Evolutionary conservation across 2,329 filamentous ascomycete genomes (phyloP), one percentile per base, ranked within the genome.

Genomic region (Periconia macrospinosa): DNA sequence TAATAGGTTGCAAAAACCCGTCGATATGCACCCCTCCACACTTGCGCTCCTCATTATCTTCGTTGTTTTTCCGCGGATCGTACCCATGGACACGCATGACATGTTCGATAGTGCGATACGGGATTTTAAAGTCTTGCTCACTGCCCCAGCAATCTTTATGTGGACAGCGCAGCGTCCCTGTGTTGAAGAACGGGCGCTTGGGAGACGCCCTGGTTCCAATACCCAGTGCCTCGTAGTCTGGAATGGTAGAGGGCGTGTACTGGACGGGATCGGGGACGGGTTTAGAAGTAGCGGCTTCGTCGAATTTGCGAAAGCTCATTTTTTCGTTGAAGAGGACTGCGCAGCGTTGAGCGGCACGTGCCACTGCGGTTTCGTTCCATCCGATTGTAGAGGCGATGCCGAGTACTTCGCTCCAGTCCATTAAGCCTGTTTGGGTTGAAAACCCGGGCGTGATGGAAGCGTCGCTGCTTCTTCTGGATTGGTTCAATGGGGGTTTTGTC

Each of bases 321-420:
- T 82, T 78, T 72, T 94, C 84, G 0, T 81, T 83, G 62, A 97
- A 96, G 0, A 96, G 76, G 44, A 83, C 78, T 2, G 88, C 84
- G 65, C 92, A 97, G 46, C 93, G 83, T 65, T 86, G 80, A 1
- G 88, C 83, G 0, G 91, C 83, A 30, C 90, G 83, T 49, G 86
- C 82, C 13, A 97, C 74, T 1, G 86, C 88, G 1, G 77, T 72
- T 1, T 88, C 78, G 19, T 70, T 57, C 73, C 92, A 92, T 0
- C 89, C 91, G 1, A 83, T 83, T 47, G 95, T 75, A 0, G 90
- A 83, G 2, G 93, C 93, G 1, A 91, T 81, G 0, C 90, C 90
- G 27, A 97, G 75, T 1, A 97, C 83, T 60, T 96, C 90, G 60
- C 86, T 89, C 93, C 93, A 97, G 75, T 95, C 89, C 19, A 72